Base-by-base conservation (phyloP, 2,329 filamentous ascomycete species). In the Chaetomiaceae sp. region DNA sequence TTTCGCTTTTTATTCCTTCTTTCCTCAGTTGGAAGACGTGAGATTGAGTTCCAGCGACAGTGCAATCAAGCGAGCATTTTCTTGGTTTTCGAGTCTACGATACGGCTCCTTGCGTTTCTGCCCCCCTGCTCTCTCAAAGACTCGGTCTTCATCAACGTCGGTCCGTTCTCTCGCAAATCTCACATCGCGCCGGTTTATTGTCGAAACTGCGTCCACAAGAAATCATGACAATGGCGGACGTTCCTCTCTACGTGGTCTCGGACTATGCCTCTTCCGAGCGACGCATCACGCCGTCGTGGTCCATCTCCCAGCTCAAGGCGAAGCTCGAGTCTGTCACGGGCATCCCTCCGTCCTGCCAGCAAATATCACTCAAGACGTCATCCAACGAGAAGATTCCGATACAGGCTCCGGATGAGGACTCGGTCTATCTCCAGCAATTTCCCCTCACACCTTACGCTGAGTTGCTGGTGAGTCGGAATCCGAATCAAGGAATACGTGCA, bases 261-360 rank as follows among this genome's bases (percentile, higher is more conserved):
- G 85, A 89, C 56, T 88, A 87, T 70, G 79, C 87, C 44, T 82
- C 85, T 45, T 91, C 90, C 47, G 94, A 99, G 74, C 88, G 92
- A 57, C 89, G 94, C 62, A 84, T 97, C 69, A 92, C 89, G 23
- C 92, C 92, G 14, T 87, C 91, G 62, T 99, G 94, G 94, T 87
- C 86, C 57, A 87, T 99, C 66, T 78, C 80, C 51, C 85, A 89
- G 64, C 80, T 97, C 64, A 96, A 92, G 74, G 73, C 79, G 49
- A 95, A 94, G 71, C 84, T 99, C 47, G 92, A 97, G 72, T 87
- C 90, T 57, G 85, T 97, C 72, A 97, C 92, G 2, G 94, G 94
- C 57, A 84, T 97, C 34, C 92, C 94, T 15, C 88, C 91, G 11
- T 80, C 80, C 27, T 84, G 80, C 56, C 94, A 97, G 70, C 82